Base-by-base conservation (phyloP, 257 asterid genomes). In the Forsythia suspensa region DNA sequence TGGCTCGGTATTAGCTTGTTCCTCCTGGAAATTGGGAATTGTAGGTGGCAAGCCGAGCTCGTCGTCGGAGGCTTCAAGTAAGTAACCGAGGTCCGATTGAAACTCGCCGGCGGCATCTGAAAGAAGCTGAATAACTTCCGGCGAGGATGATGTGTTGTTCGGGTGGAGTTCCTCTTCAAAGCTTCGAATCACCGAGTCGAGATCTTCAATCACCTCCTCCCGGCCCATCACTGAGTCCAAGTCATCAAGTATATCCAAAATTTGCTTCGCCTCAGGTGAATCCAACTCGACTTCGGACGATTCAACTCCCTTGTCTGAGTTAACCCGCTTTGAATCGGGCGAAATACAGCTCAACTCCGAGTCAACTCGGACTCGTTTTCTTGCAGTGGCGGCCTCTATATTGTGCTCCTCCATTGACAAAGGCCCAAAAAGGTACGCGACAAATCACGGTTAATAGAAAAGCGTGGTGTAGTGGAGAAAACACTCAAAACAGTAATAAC, bases 41-140 rank as follows among this genome's bases (percentile, higher is more conserved):
- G 82, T 68, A 1, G 91, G 87, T 0, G 91, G 91, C 15, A 87
- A 83, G 42, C 91, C 91, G n/a, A 87, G 85, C 72, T 87, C 91
- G 61, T 87, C 87, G 65, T 87, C 89, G 2, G 91, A 85, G 7
- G 91, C 91, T 12, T 66, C 91, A 38, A 87, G 83, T 20, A 87
- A 89, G 71, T 75, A 87, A 2, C 89, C 89, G 0, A 87, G 85
- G 15, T 85, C 87, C 80, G 87, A 82, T 21, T 76, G 87, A 4
- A 80, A 73, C 5, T 80, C 82, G 38, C 75, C 82, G 79, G 84
- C 82, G 79, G 84, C 81, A n/a, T 72, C 38, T 16, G 18, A 82
- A 15, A 41, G 76, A 57, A n/a, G 74, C 42, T 0, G 40, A 7
- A 9, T 70, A 11, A n/a, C 55, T 46, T 46, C 55, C 55, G 55